These are phyloP conservation scores for Podaxis carcinomalis DNA, from an alignment of 768 basidiomycete species.

Conservation along the genomic window DNA sequence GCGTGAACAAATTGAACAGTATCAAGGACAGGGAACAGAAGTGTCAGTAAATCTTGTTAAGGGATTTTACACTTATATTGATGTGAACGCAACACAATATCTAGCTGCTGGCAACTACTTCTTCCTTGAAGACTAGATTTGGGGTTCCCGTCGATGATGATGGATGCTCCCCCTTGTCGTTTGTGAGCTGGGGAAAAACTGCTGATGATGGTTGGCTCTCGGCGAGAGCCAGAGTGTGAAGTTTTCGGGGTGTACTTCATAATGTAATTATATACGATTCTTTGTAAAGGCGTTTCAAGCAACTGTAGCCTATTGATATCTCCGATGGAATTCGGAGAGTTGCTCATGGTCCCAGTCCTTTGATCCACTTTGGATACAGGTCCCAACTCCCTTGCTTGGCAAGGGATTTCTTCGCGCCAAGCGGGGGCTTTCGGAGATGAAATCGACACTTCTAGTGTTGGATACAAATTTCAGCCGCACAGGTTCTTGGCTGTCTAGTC, in stretches of 20 bases:
- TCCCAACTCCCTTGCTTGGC: too few species aligned
- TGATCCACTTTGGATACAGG: too few species aligned
- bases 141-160: background rate
- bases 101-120: slow-evolving; percentile 82
- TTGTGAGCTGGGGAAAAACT: background rate
- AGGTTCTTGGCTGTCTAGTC: too few species aligned
- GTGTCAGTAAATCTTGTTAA: slow-evolving; percentile 34
- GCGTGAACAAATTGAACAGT: slow-evolving; percentile 82
- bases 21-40: slow-evolving; percentile 90
- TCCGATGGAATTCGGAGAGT: background rate
- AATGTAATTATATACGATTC: slow-evolving; percentile 6
- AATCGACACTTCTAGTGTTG: too few species aligned
- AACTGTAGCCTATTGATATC: background rate
- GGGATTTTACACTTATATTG: slow-evolving; percentile 4
- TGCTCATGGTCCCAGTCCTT: background rate
- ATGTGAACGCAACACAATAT: background rate
- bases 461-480: too few species aligned
- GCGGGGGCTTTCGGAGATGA: too few species aligned
- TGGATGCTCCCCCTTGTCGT: background rate
- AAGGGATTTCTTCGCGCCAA: too few species aligned
- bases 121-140: slow-evolving; percentile 76
- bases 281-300: background rate
- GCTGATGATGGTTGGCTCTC: background rate
- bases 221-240: background rate
- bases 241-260: background rate